Evolutionary conservation across 345 rosid genomes (phyloP).

Genomic region (Cardamine chenopodiifolia): DNA sequence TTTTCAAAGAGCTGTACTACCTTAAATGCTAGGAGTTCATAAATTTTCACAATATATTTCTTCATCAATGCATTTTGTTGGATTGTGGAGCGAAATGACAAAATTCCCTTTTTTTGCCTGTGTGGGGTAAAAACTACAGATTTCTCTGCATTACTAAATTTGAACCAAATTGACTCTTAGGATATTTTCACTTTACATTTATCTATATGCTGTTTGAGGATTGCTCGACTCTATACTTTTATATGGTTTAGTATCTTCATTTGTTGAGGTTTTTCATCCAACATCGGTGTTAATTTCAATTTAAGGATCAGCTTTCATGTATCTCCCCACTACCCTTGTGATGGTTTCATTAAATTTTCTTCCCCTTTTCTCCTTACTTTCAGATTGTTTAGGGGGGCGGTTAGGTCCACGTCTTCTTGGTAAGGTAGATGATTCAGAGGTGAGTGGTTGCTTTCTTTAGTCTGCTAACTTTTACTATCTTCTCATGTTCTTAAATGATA

Average conservation of each 20-base stretch:
- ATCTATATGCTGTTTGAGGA: conserved; percentile 4
- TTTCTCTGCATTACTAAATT: conserved; percentile 18
- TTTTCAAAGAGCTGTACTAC: conserved; percentile 21
- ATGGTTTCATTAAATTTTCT: conserved; percentile 28
- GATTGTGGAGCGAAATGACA: conserved; percentile 35
- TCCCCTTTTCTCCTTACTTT: conserved; percentile 30
- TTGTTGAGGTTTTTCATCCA: conserved; percentile 7
- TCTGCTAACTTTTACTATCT: conserved; percentile 4
- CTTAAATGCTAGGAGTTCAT: conserved; percentile 12
- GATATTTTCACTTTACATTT: background rate
- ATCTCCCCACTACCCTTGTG: conserved; percentile 19
- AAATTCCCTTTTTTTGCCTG: background rate
- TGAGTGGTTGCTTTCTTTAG: conserved; percentile 43
- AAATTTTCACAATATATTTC: background rate
- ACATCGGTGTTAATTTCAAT: conserved; percentile 4
- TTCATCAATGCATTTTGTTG: conserved; percentile 32
- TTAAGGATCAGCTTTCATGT: background rate
- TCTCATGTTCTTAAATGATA: conserved; percentile 37
- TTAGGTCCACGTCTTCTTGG: conserved; percentile 96
- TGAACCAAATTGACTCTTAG: background rate
- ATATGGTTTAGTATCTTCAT: background rate
- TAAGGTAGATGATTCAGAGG: conserved; percentile 91
- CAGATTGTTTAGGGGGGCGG: conserved; percentile 99
- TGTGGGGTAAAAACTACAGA: background rate
- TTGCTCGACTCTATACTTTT: background rate